Evolutionary conservation across 305 asterid genomes (phyloP).

Genomic region (Plantago coronopus): DNA sequence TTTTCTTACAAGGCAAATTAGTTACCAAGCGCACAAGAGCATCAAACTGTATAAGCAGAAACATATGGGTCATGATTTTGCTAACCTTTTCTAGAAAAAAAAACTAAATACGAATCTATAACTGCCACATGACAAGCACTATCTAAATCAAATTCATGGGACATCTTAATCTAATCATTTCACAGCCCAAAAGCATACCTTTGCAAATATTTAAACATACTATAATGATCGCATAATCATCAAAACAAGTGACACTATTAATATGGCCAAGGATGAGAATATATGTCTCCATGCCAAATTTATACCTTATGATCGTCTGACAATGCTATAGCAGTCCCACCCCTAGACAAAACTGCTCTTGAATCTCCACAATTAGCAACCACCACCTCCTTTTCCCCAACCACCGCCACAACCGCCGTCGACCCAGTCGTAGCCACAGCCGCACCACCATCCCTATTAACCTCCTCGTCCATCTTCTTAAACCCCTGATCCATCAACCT

Average conservation of each 20-base stretch:
- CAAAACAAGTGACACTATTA: neutral
- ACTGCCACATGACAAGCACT: no score
- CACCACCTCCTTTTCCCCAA: conserved; percentile 54
- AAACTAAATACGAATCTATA: no score
- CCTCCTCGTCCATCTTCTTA: conserved; percentile 57
- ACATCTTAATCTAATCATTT: no score
- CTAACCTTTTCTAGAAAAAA: no score
- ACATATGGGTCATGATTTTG: no score
- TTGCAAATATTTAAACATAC: no score
- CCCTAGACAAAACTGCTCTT: conserved; percentile 60
- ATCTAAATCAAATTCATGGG: no score
- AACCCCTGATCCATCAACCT: conserved; percentile 47
- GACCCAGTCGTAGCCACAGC: conserved; percentile 50
- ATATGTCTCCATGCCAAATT: neutral
- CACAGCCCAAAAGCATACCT: no score
- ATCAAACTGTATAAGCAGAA: no score
- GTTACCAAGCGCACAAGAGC: no score
- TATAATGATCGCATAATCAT: neutral
- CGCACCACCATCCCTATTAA: conserved; percentile 36
- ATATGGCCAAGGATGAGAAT: neutral
- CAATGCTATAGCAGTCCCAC: conserved; percentile 43
- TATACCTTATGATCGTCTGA: conserved; percentile 59
- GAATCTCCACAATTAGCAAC: conserved; percentile 69
- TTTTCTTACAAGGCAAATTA: no score
- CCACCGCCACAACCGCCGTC: conserved; percentile 76